Base-by-base conservation (phyloP, 164 flowering plant species). In the Kingdonia uniflora region DNA sequence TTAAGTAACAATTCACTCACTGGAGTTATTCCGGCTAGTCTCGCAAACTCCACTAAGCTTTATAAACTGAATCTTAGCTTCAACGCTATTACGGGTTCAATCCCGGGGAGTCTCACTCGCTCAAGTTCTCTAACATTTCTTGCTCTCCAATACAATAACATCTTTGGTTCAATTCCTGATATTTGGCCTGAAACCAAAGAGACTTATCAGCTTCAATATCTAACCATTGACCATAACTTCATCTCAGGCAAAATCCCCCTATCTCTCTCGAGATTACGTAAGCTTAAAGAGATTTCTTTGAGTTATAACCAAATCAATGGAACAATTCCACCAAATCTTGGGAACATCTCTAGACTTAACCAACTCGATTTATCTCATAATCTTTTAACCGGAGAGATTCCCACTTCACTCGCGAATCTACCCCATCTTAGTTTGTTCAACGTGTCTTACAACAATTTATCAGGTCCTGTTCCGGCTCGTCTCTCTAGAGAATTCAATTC, bases 391-490 rank as follows among this genome's bases (percentile, higher is more conserved):
- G 96, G 95, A 11, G 71, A 67, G 45, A 88, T 92, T 41, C 92
- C 97, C 2, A 48, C 38, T 38, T 75, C 95, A 15, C 68, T 94
- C 44, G 66, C 63, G 20, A 55, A 67, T 39, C 57, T 89, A 19
- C 54, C 82, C 25, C 73, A 72, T 43, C 87, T 94, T 48, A 68
- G 21, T 6, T 63, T 57, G 17, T 74, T 94, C 73, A 87, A 84
- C 68, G 92, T 85, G 38, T 89, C 99, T 20, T 73, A 76, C 49
- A 94, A 94, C 70, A 68, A 78, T 43, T 84, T 94, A 5, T 87
- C 97, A n/a, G 99, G 99, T 42, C 15, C 81, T n/a, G 99, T 94
- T 56, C 90, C 94, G 0, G 37, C 69, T 35, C 42, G 12, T 19
- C 84, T 94, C 19, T 55, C 83, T 0, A 57, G 56, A 42, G 81